Conservation (phyloP, 208 protist species). For the Naegleria lovaniensis region DNA sequence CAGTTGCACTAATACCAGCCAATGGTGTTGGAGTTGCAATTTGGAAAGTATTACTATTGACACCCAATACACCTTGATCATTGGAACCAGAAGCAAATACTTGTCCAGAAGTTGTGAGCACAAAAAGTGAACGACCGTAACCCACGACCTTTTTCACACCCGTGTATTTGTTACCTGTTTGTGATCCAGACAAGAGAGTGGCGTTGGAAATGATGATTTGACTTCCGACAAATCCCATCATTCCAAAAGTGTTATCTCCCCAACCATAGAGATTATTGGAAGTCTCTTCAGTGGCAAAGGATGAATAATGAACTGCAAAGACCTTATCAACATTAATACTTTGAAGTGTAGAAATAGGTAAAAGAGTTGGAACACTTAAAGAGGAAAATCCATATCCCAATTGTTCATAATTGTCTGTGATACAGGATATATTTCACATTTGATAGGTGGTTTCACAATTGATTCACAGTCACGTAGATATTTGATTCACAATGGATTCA, state of each 20-base stretch:
- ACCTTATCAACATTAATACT: neutral
- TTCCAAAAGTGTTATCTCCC: neutral
- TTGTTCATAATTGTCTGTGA: neutral
- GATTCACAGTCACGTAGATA: too few relatives aligned
- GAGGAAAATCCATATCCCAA: neutral
- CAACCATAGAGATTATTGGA: neutral
- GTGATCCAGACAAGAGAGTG: neutral
- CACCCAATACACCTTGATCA: constrained; percentile 6
- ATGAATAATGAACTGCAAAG: neutral
- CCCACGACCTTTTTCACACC: neutral
- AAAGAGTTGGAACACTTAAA: neutral
- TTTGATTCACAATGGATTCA: neutral
- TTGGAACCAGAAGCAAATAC: neutral
- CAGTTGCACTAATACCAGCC: neutral
- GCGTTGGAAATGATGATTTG: neutral
- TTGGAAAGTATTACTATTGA: neutral
- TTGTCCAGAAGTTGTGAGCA: neutral
- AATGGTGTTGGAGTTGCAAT: neutral
- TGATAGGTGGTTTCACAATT: too few relatives aligned
- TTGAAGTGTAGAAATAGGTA: neutral
- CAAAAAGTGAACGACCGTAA: neutral
- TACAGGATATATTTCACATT: neutral
- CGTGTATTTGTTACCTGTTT: neutral
- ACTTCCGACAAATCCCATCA: neutral
- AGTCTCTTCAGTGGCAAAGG: neutral